Percentiles rank a stretch among this genome's conserved stretches.
Evolutionary conservation across 352 stramenopile species (phyloP).

Genomic region (Thraustochytrium striatum): DNA sequence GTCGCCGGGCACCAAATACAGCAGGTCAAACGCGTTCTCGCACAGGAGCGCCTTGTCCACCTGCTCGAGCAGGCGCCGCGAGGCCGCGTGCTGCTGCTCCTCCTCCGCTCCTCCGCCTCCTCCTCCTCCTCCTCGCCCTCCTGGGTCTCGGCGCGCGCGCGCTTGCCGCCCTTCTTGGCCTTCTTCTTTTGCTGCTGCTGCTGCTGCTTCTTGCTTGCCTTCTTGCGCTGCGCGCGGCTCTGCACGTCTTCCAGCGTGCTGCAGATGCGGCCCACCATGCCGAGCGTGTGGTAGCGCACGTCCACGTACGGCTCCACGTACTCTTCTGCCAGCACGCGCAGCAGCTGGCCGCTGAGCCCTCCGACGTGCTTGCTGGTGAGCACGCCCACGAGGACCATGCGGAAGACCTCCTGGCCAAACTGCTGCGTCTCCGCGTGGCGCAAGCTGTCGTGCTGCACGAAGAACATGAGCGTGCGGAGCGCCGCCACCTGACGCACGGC

Average conservation of each 20-base stretch:
- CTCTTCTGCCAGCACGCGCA: conserved; percentile 75
- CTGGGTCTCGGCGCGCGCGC: conserved; percentile 69
- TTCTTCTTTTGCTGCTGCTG: conserved; percentile 58
- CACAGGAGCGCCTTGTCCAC: background rate
- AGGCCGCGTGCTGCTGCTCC: conserved; percentile 60
- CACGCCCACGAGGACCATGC: conserved; percentile 68
- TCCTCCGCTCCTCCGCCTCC: conserved; percentile 63
- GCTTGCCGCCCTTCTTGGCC: conserved; percentile 60
- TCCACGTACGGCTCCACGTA: conserved; percentile 73
- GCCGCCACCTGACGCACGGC: conserved; percentile 69
- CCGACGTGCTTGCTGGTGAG: conserved; percentile 57
- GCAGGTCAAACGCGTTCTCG: conserved; percentile 12
- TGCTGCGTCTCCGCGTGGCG: conserved; percentile 21
- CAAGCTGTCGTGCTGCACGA: conserved; percentile 66
- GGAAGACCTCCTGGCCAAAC: conserved; percentile 78
- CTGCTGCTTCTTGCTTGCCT: conserved; percentile 46
- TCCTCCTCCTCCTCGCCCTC: conserved; percentile 68
- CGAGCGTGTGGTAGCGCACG: conserved; percentile 75
- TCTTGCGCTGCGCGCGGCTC: too few species aligned
- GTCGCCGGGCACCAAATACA: conserved; percentile 23
- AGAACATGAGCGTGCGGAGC: conserved; percentile 78
- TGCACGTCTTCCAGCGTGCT: too few species aligned
- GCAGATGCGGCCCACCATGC: conserved; percentile 55
- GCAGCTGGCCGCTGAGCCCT: conserved; percentile 72
- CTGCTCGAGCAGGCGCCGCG: too few species aligned